Evolutionary conservation across 176 grass and related monocot species (phyloP), one percentile per base, ranked within the genome.

Genomic region (Thinopyrum elongatum): DNA sequence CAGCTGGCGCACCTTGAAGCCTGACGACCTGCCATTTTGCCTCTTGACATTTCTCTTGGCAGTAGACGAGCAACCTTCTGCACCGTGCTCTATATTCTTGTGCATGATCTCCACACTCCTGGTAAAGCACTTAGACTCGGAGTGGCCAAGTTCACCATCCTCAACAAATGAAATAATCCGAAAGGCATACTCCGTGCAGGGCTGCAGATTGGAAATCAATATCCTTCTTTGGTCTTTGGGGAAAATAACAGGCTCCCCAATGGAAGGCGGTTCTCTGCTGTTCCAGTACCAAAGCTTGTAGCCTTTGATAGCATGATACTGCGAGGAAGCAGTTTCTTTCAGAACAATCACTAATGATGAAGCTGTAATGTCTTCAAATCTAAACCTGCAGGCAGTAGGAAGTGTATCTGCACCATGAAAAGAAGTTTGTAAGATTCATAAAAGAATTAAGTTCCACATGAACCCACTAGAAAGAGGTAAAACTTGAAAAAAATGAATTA

Each of bases 251-350:
- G 87, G 88, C 79, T 88, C 78, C 77, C 87, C 62, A 78, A 78
- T 72, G 25, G 49, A 91, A 70, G 83, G 81, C 1, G 26, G 76
- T 67, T 96, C 97, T 89, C 90, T 88, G 73, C 71, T 91, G 75
- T 94, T 94, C 92, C 94, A 96, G 35, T 94, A 93, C 97, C 97
- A 99, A 73, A 99, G 88, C 68, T 99, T 99, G 73, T 99, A 99
- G 49, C 94, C 97, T 74, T 91, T 90, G 59, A 99, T 86, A 71
- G 77, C 64, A 88, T 88, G 84, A 68, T 75, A 80, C 30, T 66
- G 76, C 4, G 87, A 88, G 67, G 88, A 93, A 83, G 75, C 78
- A 63, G 90, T 85, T 94, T 99, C 92, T 84, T 86, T 96, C 39
- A 99, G 77, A 84, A 97, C 89, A 61, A 99, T 76, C 53, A 97